phyloP scores from a whole-genome alignment of 1,139 yeast species.

The Taphrina sp. region DNA sequence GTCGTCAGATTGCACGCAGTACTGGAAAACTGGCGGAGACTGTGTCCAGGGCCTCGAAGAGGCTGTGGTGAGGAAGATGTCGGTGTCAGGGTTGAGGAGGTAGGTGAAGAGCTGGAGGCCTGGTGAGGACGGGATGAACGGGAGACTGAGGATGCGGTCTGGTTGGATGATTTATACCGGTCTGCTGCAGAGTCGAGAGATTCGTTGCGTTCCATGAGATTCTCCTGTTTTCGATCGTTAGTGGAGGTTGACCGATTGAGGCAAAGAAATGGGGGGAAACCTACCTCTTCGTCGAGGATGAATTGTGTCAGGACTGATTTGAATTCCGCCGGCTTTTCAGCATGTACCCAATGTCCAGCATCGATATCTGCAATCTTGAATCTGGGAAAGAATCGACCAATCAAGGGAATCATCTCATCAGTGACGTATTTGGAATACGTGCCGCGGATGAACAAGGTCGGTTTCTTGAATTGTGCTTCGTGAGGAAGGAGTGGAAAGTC shows the following conservation, averaged over 20 bases:
- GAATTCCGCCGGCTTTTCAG: conserved; percentile 73
- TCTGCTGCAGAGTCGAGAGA: neutral
- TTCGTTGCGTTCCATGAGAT: conserved; percentile 4
- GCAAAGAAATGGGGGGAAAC: neutral
- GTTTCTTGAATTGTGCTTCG: conserved; percentile 62
- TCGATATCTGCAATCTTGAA: conserved; percentile 73
- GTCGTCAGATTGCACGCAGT: too few relatives aligned
- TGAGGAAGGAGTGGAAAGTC: conserved; percentile 72
- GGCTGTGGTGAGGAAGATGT: too few relatives aligned
- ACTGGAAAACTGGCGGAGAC: too few relatives aligned
- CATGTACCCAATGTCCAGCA: conserved; percentile 89
- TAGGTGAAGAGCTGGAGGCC: too few relatives aligned
- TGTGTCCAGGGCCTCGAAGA: too few relatives aligned
- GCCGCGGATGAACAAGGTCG: conserved; percentile 78
- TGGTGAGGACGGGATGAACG: too few relatives aligned
- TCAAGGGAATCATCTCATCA: conserved; percentile 73
- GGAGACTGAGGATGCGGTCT: too few relatives aligned
- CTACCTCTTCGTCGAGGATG: conserved; percentile 49
- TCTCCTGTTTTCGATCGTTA: too few relatives aligned
- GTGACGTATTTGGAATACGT: conserved; percentile 74
- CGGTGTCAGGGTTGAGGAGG: too few relatives aligned
- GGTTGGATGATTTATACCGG: too few relatives aligned
- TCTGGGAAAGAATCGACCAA: conserved; percentile 75
- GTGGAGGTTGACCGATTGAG: too few relatives aligned
- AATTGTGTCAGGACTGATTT: conserved; percentile 58